These are phyloP conservation scores for Aaosphaeria arxii DNA, from an alignment of 2,329 filamentous ascomycete species.

Conservation along the genomic window DNA sequence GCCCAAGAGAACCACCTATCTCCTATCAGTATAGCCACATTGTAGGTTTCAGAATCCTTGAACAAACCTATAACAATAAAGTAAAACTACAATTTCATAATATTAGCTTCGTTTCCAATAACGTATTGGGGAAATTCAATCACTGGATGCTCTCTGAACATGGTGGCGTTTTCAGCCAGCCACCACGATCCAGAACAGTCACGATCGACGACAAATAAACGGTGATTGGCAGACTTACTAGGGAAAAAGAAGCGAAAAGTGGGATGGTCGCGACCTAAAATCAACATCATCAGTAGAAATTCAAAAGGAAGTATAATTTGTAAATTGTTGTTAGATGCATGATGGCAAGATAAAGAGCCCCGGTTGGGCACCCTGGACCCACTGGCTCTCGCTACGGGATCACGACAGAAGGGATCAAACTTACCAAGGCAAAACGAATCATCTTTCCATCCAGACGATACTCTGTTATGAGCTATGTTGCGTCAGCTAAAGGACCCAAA, in stretches of 20 bases:
- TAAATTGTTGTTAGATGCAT: constrained; percentile 2
- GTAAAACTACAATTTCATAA: constrained; percentile 8
- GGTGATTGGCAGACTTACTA: constrained; percentile 10
- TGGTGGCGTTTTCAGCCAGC: too few relatives aligned
- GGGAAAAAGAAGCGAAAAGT: constrained; percentile 34
- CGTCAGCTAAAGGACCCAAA: constrained; percentile 3
- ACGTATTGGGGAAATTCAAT: neutral
- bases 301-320: too few relatives aligned
- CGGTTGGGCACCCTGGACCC: too few relatives aligned
- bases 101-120: constrained; percentile 3
- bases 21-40: neutral
- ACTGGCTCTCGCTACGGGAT: too few relatives aligned
- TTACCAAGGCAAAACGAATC: constrained; percentile 38
- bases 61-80: constrained; percentile 16
- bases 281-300: constrained; percentile 13
- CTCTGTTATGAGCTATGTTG: constrained; percentile 38
- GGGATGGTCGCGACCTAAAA: constrained; percentile 32
- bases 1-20: constrained; percentile 44
- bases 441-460: constrained; percentile 40
- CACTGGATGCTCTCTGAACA: neutral
- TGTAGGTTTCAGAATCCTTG: neutral
- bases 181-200: too few relatives aligned
- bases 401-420: constrained; percentile 1
- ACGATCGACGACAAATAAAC: too few relatives aligned
- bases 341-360: neutral